Conservation (phyloP, 73 alveolate species). For the Tetrahymena elliotti region DNA sequence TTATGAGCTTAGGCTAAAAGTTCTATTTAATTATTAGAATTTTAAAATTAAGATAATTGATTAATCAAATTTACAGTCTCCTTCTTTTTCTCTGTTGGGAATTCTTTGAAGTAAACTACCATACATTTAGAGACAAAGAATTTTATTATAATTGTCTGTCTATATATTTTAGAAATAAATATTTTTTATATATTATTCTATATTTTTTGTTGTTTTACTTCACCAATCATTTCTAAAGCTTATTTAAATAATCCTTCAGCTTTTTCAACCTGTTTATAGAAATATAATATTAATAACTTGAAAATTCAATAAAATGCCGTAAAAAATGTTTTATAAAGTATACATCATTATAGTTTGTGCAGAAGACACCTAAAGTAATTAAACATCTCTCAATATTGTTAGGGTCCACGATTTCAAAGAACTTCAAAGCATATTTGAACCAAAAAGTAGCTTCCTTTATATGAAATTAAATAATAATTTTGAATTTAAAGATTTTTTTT, state of each 20-base stretch:
- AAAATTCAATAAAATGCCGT: not conserved
- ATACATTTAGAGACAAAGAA: not conserved
- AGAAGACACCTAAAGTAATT: conserved; percentile 7
- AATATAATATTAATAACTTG: not conserved
- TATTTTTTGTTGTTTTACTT: not conserved
- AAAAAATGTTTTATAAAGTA: not conserved
- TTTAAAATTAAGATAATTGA: not conserved
- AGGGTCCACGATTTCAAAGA: conserved; percentile 19
- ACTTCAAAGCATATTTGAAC: conserved; percentile 18
- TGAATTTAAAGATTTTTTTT: not conserved
- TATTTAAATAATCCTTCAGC: not conserved
- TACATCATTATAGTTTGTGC: conserved; percentile 1
- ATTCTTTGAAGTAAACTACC: not conserved
- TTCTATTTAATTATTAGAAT: not conserved
- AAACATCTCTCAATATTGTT: conserved; percentile 28
- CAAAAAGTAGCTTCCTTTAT: conserved; percentile 7
- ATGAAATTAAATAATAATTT: not conserved
- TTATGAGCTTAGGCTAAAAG: not conserved
- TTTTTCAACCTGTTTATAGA: conserved; percentile 6
- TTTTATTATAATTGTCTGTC: not conserved
- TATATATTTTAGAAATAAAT: not conserved
- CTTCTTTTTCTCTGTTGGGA: not conserved
- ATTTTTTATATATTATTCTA: not conserved
- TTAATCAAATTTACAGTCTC: not conserved
- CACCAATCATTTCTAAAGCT: conserved; percentile 3